Evolutionary conservation across 495 filamentous ascomycete genomes (phyloP), one percentile per base, ranked within the genome.

Genomic region (Hypoxylon cercidicola): DNA sequence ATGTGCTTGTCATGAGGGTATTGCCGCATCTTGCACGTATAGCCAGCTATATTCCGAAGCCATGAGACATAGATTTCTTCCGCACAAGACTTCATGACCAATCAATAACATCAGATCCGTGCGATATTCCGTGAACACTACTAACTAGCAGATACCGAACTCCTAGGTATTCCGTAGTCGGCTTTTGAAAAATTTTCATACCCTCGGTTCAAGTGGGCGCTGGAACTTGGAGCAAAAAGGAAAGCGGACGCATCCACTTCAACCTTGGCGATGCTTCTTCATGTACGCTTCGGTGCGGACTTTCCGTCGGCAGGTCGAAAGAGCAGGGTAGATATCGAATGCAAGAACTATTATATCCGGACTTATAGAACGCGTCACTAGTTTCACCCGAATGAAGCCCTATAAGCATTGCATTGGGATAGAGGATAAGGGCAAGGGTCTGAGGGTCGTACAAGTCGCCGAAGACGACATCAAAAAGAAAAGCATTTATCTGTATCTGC

Each of bases 361-460:
- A 43, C n/a, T 19, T 7, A 16, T 32, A 43, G 40, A 18, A 43
- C 40, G 16, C 16, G 40, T 19, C 40, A 43, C 25, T 7, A 32
- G 45, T 30, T 10, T 28, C 45, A 32, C 45, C 28, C 21, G 25
- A 32, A 48, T 16, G 40, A 21, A 48, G 2, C 45, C 30, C 13
- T 19, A 10, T 7, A 2, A 19, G 40, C 16, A 10, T 19, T 20
- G 20, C 20, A 18, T 25, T 19, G 5, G 44, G 21, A 28, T 28
- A n/a, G n/a, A n/a, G n/a, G n/a, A n/a, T n/a, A n/a, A n/a, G n/a
- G n/a, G n/a, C n/a, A 32, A 32, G 30, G 10, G 30, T n/a, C 23
- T 51, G 3, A n/a, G 18, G 32, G 53, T 58, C 21, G 48, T 37
- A 67, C 58, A 67, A 25, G 55, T 68, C 59, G 59, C 30, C 59